phyloP scores from a whole-genome alignment of 306 rosid genomes.

The Fragaria ananassa region DNA sequence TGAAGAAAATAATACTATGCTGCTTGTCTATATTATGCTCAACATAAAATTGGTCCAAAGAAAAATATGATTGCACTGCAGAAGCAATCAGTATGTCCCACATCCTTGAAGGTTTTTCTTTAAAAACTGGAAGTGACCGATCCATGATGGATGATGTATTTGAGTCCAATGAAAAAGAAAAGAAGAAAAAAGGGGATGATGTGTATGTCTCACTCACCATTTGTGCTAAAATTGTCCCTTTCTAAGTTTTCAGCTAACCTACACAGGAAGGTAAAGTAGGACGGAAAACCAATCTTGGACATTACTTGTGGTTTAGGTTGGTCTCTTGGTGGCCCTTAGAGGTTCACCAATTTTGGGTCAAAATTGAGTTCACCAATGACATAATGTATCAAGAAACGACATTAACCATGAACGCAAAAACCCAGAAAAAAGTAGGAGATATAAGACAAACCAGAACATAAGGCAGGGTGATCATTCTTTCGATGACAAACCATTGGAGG shows the following conservation, averaged over 20 bases:
- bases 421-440: background rate
- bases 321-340: slow-evolving; percentile 22
- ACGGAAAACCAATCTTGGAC: background rate
- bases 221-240: background rate
- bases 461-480: slow-evolving; percentile 42
- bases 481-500: slow-evolving; percentile 62
- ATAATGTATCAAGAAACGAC: background rate
- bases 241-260: background rate
- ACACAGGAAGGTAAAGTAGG: background rate
- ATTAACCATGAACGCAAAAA: background rate
- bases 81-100: background rate
- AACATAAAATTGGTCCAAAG: background rate
- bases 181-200: background rate
- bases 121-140: background rate
- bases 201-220: background rate
- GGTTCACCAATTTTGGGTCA: slow-evolving; percentile 18
- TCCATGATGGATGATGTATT: background rate
- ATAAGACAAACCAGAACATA: slow-evolving; percentile 45
- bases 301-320: slow-evolving; percentile 10
- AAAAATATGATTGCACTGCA: background rate
- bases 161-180: background rate
- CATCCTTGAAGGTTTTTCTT: background rate
- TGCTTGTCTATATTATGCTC: background rate
- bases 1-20: background rate
- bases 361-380: background rate